Conservation (phyloP, 2,329 filamentous ascomycete genomes). For the Colletotrichum paranaense region DNA sequence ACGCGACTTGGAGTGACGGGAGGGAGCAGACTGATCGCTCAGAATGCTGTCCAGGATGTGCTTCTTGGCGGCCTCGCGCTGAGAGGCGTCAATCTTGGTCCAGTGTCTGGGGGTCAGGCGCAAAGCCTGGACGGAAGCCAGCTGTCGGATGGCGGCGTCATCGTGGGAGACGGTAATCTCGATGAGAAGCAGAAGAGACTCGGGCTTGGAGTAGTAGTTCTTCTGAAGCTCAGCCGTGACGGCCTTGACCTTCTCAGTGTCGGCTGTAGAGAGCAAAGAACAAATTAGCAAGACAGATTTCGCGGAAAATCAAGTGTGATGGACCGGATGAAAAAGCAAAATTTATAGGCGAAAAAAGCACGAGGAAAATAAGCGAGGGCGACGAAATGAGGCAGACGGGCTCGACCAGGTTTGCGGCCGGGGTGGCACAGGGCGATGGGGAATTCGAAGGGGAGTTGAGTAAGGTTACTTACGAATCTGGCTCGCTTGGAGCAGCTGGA, state of each 20-base stretch:
- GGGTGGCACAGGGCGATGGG: slow-evolving; percentile 28
- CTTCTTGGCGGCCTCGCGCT: slow-evolving; percentile 84
- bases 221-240: slow-evolving; percentile 92
- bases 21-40: slow-evolving; percentile 79
- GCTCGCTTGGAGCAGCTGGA: slow-evolving; percentile 87
- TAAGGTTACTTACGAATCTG: slow-evolving; percentile 77
- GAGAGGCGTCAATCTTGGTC: slow-evolving; percentile 75
- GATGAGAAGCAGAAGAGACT: slow-evolving; percentile 86
- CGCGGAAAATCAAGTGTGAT: neutral
- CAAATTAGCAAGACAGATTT: slow-evolving; percentile 45
- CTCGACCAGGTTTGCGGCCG: slow-evolving; percentile 27
- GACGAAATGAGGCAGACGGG: slow-evolving; percentile 29
- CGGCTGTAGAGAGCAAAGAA: slow-evolving; percentile 65
- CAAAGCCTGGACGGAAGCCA: slow-evolving; percentile 90
- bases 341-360: slow-evolving; percentile 31
- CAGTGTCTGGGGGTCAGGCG: slow-evolving; percentile 89
- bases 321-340: slow-evolving; percentile 22
- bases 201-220: slow-evolving; percentile 88
- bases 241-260: slow-evolving; percentile 89
- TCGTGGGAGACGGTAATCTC: slow-evolving; percentile 88
- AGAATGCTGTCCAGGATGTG: slow-evolving; percentile 87
- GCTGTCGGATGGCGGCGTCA: slow-evolving; percentile 80
- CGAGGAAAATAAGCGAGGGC: slow-evolving; percentile 33
- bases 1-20: slow-evolving; percentile 87
- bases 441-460: neutral